Percentiles rank a stretch among this genome's conserved stretches.
phyloP scores from a whole-genome alignment of 192 early-diverging fungal genomes.

The Backusella liffmaniae region DNA sequence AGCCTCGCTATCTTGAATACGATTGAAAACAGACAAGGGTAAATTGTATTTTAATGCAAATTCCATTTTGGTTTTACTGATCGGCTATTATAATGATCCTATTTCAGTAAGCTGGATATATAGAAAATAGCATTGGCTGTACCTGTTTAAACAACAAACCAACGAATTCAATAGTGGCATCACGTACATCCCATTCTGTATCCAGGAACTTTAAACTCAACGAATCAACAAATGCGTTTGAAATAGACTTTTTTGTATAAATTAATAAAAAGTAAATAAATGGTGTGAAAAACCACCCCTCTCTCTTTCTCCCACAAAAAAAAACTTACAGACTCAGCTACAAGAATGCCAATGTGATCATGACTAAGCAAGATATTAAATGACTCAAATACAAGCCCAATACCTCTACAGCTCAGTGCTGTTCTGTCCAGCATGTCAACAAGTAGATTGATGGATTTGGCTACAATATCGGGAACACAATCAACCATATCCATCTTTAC shows the following conservation, averaged over 20 bases:
- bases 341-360: constrained; percentile 5
- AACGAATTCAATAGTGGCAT: constrained; percentile 49
- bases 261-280: not conserved
- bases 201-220: constrained; percentile 44
- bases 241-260: constrained; percentile 9
- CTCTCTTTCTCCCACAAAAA: too few relatives aligned
- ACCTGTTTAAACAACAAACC: constrained; percentile 41
- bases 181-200: constrained; percentile 53
- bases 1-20: constrained; percentile 46
- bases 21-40: constrained; percentile 35
- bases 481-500: not conserved
- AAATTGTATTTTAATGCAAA: constrained; percentile 46
- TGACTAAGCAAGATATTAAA: constrained; percentile 27
- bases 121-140: not conserved
- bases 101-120: not conserved
- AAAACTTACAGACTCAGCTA: constrained; percentile 20
- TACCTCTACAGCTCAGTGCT: constrained; percentile 18
- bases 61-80: constrained; percentile 16
- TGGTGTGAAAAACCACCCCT: not conserved
- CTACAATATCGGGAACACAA: not conserved
- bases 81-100: not conserved
- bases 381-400: constrained; percentile 25
- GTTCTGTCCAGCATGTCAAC: constrained; percentile 18
- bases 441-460: constrained; percentile 14
- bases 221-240: constrained; percentile 29